Evolutionary conservation across 73 alveolate species (phyloP).

Genomic region (Paramecium tetraurelia): DNA sequence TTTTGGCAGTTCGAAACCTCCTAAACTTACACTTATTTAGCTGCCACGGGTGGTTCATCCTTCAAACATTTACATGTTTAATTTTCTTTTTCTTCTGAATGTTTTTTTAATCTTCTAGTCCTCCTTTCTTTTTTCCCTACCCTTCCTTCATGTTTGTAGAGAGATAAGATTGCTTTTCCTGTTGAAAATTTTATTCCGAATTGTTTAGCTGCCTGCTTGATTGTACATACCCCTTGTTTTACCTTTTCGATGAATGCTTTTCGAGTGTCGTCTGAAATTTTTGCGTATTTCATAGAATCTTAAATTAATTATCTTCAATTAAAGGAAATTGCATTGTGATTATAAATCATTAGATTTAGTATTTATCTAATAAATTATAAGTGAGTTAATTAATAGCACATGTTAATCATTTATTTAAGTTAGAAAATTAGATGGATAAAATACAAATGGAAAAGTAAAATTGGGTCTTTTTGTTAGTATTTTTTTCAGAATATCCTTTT

Average conservation of each 20-base stretch:
- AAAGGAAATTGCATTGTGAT: neutral
- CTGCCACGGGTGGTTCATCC: neutral
- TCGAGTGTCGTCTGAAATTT: neutral
- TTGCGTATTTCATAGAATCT: conserved; percentile 15
- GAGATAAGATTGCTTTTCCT: conserved; percentile 47
- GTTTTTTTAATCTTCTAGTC: neutral
- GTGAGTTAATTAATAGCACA: neutral
- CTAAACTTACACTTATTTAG: neutral
- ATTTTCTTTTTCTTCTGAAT: neutral
- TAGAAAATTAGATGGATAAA: neutral
- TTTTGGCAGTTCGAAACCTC: neutral
- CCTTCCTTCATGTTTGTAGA: conserved; percentile 57
- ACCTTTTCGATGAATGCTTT: neutral
- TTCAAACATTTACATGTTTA: neutral
- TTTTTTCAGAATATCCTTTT: neutral
- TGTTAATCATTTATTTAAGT: neutral
- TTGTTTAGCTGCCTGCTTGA: conserved; percentile 51
- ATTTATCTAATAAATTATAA: neutral
- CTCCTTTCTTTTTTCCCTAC: conserved; percentile 46
- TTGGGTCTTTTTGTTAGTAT: neutral
- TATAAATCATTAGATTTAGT: neutral
- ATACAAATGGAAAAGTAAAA: neutral
- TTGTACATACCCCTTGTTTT: neutral
- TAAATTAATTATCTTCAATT: neutral
- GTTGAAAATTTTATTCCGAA: conserved; percentile 56